phyloP scores from a whole-genome alignment of 257 asterid species.

The Solanum medicagineum region DNA sequence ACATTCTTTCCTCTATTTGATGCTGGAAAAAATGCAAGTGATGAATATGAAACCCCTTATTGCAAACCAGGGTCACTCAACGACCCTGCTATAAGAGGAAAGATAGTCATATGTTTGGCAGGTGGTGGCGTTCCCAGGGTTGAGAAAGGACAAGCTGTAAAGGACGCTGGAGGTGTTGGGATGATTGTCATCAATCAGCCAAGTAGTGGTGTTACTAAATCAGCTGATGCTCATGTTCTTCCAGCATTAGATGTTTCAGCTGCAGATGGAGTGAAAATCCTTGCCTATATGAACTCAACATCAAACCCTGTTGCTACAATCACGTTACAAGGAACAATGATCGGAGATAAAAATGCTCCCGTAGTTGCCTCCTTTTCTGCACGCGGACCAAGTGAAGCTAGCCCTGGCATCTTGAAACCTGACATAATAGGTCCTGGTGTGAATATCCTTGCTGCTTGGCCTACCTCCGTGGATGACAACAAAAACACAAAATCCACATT shows the following conservation, averaged over 20 bases:
- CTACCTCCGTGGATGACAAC: slow-evolving; percentile 7
- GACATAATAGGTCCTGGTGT: slow-evolving; percentile 53
- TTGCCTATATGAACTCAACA: slow-evolving; percentile 17
- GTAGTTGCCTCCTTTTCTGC: slow-evolving; percentile 33
- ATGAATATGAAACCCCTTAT: not conserved
- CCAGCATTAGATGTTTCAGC: slow-evolving; percentile 15
- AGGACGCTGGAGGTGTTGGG: slow-evolving; percentile 33
- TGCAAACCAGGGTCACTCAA: slow-evolving; percentile 7
- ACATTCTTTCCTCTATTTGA: slow-evolving; percentile 16
- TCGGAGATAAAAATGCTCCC: slow-evolving; percentile 30
- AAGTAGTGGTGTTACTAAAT: not conserved
- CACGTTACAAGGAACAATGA: slow-evolving; percentile 26
- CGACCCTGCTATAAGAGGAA: slow-evolving; percentile 17
- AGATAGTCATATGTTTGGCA: slow-evolving; percentile 17
- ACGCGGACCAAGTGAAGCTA: slow-evolving; percentile 26
- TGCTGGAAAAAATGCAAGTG: not conserved
- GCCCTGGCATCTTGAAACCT: slow-evolving; percentile 49
- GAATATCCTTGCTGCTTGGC: slow-evolving; percentile 46
- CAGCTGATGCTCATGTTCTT: slow-evolving; percentile 14
- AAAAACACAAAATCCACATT: slow-evolving; percentile 15
- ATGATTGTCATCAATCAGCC: slow-evolving; percentile 18
- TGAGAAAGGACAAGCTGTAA: slow-evolving; percentile 16
- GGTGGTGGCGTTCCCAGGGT: not conserved
- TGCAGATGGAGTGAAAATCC: slow-evolving; percentile 5
- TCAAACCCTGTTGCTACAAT: slow-evolving; percentile 13